Percentiles rank a stretch among this genome's conserved stretches.
Conservation (phyloP, 2,329 filamentous ascomycete species). For the Curvularia spicifera region DNA sequence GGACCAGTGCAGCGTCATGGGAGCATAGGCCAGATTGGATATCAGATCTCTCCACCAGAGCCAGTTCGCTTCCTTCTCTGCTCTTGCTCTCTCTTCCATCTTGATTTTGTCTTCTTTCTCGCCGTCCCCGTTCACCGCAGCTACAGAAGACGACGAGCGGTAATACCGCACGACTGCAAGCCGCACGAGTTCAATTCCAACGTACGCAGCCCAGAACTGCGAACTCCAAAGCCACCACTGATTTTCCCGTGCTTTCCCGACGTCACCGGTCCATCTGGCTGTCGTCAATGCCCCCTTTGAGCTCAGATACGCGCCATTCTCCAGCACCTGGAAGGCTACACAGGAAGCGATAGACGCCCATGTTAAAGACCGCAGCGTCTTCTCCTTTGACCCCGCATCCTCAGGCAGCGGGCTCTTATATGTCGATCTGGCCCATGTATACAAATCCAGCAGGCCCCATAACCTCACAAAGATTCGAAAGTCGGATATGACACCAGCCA, state of each 20-base stretch:
- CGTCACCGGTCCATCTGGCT: slow-evolving; percentile 57
- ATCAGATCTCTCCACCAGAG: slow-evolving; percentile 71
- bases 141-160: background rate
- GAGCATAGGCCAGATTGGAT: slow-evolving; percentile 77
- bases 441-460: slow-evolving; percentile 77
- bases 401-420: slow-evolving; percentile 38
- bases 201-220: slow-evolving; percentile 80
- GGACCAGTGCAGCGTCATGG: slow-evolving; percentile 85
- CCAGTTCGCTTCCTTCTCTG: slow-evolving; percentile 40
- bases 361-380: slow-evolving; percentile 56
- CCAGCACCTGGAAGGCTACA: slow-evolving; percentile 75
- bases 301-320: slow-evolving; percentile 82
- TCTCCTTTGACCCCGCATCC: slow-evolving; percentile 37
- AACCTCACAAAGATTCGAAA: slow-evolving; percentile 75
- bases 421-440: slow-evolving; percentile 65
- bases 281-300: slow-evolving; percentile 70
- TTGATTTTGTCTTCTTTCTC: slow-evolving; percentile 58
- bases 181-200: slow-evolving; percentile 75
- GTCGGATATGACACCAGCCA: slow-evolving; percentile 72
- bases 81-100: slow-evolving; percentile 33
- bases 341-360: slow-evolving; percentile 73
- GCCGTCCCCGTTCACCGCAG: slow-evolving; percentile 38
- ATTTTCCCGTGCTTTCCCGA: slow-evolving; percentile 57
- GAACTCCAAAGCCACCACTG: slow-evolving; percentile 74
- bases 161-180: slow-evolving; percentile 56